phyloP scores from a whole-genome alignment of 495 filamentous ascomycete species.

The Daldinia concentrica region DNA sequence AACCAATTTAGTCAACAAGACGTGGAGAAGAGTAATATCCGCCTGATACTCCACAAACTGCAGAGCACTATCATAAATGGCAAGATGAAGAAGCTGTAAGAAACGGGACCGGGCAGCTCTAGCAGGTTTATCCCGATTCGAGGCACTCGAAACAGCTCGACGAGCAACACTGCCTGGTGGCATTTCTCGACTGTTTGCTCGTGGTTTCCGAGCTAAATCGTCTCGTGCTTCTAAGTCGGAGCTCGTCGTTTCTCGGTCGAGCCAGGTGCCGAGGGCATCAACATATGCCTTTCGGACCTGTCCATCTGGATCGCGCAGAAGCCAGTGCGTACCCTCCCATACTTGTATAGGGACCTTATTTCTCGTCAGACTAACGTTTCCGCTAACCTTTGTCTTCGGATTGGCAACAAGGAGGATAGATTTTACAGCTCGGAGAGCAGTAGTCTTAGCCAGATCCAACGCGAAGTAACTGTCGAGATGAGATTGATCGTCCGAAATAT shows the following conservation, averaged over 20 bases:
- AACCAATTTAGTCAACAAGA: constrained; percentile 75
- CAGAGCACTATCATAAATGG: constrained; percentile 84
- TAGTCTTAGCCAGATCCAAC: constrained; percentile 74
- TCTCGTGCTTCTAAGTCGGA: constrained; percentile 70
- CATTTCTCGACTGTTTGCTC: constrained; percentile 47
- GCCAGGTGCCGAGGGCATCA: constrained; percentile 83
- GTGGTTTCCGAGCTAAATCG: constrained; percentile 56
- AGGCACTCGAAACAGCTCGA: constrained; percentile 74
- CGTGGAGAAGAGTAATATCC: constrained; percentile 78
- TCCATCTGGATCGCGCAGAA: constrained; percentile 78
- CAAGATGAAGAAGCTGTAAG: constrained; percentile 83
- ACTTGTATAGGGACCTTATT: constrained; percentile 77
- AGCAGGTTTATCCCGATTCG: constrained; percentile 63
- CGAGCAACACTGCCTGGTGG: constrained; percentile 56
- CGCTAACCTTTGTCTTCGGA: constrained; percentile 64
- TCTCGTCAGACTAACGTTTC: constrained; percentile 70
- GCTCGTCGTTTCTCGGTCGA: constrained; percentile 78
- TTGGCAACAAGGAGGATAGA: constrained; percentile 83
- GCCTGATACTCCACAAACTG: constrained; percentile 73
- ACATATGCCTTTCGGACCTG: constrained; percentile 83
- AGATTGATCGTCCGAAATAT: constrained; percentile 48
- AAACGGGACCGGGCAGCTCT: constrained; percentile 71
- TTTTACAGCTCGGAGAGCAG: constrained; percentile 82
- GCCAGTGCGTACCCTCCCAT: constrained; percentile 93
- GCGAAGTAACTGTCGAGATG: constrained; percentile 73